Evolutionary conservation across 2,329 filamentous ascomycete species (phyloP), one percentile per base, ranked within the genome.

Genomic region (Xylariaceae sp.): DNA sequence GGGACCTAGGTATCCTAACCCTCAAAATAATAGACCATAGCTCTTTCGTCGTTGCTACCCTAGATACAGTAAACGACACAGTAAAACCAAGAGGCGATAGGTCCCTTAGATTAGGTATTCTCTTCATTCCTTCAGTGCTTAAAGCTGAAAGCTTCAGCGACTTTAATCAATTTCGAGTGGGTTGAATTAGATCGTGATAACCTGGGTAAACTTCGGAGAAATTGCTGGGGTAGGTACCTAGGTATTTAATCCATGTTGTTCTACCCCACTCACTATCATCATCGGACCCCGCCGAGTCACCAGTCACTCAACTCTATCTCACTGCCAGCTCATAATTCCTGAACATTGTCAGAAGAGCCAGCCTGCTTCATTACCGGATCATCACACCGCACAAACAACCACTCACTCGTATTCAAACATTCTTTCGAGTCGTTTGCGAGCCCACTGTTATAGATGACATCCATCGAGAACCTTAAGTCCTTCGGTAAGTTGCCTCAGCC

Each of bases 381-480:
- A 57, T 36, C 29, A 7, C 21, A 16, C 23, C 34, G 14, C 19
- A 17, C 11, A 43, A 12, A 41, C 29, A 31, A 11, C 5, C 19
- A 39, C 6, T 26, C 40, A 49, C 24, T 33, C 26, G 16, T 24
- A 44, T 16, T 17, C 14, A n/a, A 36, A 24, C 39, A 49, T 48
- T n/a, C 36, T 19, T 31, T 40, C n/a, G 14, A 48, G 34, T 28
- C n/a, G 9, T 36, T 36, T 43, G 23, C 40, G 41, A 49, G 40
- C 50, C 24, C 36, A 28, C 46, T 36, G 36, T 46, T 40, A 51
- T 60, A 58, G 53, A 94, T 95, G 91, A n/a, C n/a, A n/a, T 95
- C 91, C 87, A 94, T 95, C 90, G 90, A 95, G 92, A 96, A 96
- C 86, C 90, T 95, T 81, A 95, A 94, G 87, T 88, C 89, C 84